Base-by-base conservation (phyloP, 306 rosid genomes). In the Lathyrus sativus region DNA sequence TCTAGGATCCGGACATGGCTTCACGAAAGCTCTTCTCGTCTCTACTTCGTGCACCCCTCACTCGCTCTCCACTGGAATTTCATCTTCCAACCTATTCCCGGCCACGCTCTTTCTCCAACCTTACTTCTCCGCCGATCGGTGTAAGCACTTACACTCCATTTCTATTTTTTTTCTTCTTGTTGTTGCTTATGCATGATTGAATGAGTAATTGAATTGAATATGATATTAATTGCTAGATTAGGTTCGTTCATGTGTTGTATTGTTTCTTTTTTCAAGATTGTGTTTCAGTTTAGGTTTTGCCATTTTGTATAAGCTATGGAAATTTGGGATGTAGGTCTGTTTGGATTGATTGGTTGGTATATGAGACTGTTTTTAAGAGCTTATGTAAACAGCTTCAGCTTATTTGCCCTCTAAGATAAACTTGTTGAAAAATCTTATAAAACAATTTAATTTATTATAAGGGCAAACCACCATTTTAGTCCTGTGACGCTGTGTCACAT, bases 1-100 rank as follows among this genome's bases (percentile, higher is more conserved):
- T 42, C 72, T 29, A 9, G 9, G 4, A 55, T n/a, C 46, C 60
- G 1, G 68, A 11, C 6, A 78, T 81, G 81, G 83, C 85, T 67
- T 78, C 91, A 1, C 81, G 86, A 67, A 76, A 82, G 56, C 81
- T 86, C 62, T 72, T 86, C 2, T 65, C 86, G 12, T 80, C 88
- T 11, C 74, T 87, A 1, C 74, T 84, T 65, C 85, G 87, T 64
- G 70, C 86, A 53, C 67, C 85, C 7, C 42, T 73, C 28, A 53
- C 68, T 38, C 89, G 83, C 50, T 70, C 67, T 12, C 73, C 78
- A 3, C 72, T 73, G 54, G 72, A 29, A 7, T 62, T 80, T 5
- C 83, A 57, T 37, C 1, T 64, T 33, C 65, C 83, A 4, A 39
- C 41, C 15, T 71, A 62, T 61, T 28, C 29, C 18, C 67, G 71